Evolutionary conservation across 208 protist species (phyloP).

Genomic region (Leishmania major): DNA sequence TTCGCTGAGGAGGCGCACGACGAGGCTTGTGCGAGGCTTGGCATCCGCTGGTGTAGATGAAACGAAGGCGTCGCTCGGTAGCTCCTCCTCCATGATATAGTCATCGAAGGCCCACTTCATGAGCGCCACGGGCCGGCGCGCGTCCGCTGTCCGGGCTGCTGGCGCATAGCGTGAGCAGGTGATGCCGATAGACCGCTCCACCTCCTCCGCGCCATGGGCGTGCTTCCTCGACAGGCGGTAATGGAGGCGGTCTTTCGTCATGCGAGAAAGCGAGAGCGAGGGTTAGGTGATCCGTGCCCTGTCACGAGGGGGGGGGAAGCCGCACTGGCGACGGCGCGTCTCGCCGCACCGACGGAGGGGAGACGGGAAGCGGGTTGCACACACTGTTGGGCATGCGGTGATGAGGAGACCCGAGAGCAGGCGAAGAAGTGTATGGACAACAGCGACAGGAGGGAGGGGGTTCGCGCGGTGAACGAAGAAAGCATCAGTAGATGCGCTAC

Average conservation of each 20-base stretch:
- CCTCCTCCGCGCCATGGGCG: conserved; percentile 42
- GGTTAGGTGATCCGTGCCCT: neutral
- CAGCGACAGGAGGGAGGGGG: neutral
- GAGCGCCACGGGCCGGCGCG: conserved; percentile 50
- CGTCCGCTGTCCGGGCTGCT: neutral
- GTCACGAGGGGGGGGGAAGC: neutral
- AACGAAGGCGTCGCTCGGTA: conserved; percentile 31
- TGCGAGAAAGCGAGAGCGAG: conserved; percentile 12
- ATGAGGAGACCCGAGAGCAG: neutral
- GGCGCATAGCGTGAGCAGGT: conserved; percentile 24
- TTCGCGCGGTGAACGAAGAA: neutral
- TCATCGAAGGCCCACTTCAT: conserved; percentile 91
- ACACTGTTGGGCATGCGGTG: neutral
- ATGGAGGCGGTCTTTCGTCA: conserved; percentile 75
- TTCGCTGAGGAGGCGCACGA: conserved; percentile 65
- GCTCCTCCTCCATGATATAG: conserved; percentile 70
- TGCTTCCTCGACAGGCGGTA: conserved; percentile 56
- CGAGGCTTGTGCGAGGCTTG: conserved; percentile 22
- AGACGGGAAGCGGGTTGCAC: neutral
- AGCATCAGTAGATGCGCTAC: neutral
- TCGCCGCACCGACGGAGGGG: neutral
- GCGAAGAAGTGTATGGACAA: neutral
- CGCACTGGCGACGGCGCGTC: neutral
- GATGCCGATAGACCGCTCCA: conserved; percentile 75
- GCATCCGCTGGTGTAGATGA: neutral